Evolutionary conservation across 2,329 filamentous ascomycete species (phyloP), one percentile per base, ranked within the genome.

Genomic region (Periconia digitata): DNA sequence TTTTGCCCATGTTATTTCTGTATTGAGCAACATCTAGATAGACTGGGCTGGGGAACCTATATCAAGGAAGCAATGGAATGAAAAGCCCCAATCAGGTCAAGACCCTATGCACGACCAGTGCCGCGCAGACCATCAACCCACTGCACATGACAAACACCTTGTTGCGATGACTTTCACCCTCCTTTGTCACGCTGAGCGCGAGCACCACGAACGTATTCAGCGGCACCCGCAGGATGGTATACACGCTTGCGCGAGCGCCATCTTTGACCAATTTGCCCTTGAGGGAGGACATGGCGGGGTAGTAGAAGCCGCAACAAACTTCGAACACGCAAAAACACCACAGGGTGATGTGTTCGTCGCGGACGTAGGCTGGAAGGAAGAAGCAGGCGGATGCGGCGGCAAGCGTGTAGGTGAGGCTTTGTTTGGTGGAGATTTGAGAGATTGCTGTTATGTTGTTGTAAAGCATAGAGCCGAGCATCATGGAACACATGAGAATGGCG

Each of bases 251-350:
- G 37, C 82, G 72, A 20, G 76, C 71, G 2, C 74, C 74, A 59
- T 85, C 81, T 1, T 80, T 75, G n/a, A 84, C 74, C 5, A 82
- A 65, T 32, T 72, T 68, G 6, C 78, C 78, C 63, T 84, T 84
- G 45, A 84, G 59, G 41, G 77, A 77, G 1, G 75, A 78, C 62
- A 83, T 80, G 48, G 74, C 76, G 0, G 82, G 82, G 56, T 75
- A 84, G 58, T 85, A 85, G 29, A 79, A 70, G 5, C 82, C 82
- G 18, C 84, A 76, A 59, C 79, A 82, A 10, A 72, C 69, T 60
- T 85, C 81, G 44, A 85, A 78, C 1, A 82, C 51, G 56, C 79
- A 82, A 58, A 85, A 82, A 7, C 74, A 73, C 76, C 78, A 82
- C 54, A 85, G 80, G 0, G 79, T 73, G 3, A 75, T 79, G 76